Evolutionary conservation across 495 filamentous ascomycete genomes (phyloP).

Genomic region (Neurospora intermedia): DNA sequence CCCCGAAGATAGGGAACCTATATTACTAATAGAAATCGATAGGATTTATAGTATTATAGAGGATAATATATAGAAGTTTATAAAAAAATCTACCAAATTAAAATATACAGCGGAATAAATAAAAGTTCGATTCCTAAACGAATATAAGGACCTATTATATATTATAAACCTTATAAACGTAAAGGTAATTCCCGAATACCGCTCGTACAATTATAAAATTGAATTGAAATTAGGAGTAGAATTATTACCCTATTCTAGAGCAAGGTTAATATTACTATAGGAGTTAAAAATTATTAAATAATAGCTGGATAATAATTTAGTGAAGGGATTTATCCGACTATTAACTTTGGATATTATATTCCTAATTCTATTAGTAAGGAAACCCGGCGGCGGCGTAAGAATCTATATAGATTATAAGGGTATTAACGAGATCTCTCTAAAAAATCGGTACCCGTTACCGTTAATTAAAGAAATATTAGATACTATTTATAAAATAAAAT

Average conservation of each 20-base stretch:
- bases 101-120: neutral
- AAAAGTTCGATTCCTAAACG: neutral
- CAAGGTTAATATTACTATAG: neutral
- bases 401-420: neutral
- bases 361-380: neutral
- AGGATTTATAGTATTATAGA: neutral
- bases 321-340: neutral
- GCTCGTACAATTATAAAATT: neutral
- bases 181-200: neutral
- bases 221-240: neutral
- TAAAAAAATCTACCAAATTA: neutral
- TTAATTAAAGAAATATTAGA: neutral
- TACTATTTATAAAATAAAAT: neutral
- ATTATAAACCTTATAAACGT: rapidly evolving
- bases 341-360: neutral
- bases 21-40: too few species aligned
- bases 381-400: neutral
- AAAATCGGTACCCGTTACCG: neutral
- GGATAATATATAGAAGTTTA: neutral
- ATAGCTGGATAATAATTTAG: neutral
- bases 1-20: too few species aligned
- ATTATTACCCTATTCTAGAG: neutral
- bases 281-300: neutral
- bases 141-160: neutral
- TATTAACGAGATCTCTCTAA: neutral